Percentiles rank a stretch among this genome's conserved stretches.
phyloP scores from a whole-genome alignment of 345 rosid genomes.

The Salix suchowensis region DNA sequence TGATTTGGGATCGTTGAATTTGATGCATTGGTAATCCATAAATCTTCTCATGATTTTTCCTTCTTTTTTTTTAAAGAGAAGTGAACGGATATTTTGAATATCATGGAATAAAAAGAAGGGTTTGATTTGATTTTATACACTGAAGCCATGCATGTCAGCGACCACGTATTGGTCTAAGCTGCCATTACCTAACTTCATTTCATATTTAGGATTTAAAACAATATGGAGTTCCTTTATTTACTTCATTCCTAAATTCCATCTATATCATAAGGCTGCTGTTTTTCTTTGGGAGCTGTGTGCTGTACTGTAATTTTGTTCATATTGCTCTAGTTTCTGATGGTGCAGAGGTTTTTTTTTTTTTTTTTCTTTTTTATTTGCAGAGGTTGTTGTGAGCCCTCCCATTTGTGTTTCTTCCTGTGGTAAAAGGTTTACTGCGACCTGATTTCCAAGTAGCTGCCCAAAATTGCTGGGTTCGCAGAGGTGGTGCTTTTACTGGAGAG shows the following conservation, averaged over 20 bases:
- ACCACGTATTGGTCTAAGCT: background rate
- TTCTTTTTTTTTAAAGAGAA: background rate
- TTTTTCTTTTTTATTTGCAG: constrained; percentile 30
- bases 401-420: constrained; percentile 51
- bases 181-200: background rate
- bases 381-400: constrained; percentile 81
- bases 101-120: background rate
- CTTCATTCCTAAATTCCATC: background rate
- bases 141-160: background rate
- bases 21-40: background rate
- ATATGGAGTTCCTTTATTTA: background rate
- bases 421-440: constrained; percentile 39
- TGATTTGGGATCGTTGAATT: background rate
- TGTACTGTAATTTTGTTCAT: background rate
- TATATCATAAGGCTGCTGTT: background rate
- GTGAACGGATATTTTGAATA: background rate
- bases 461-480: constrained; percentile 68
- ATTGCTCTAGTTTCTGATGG: background rate
- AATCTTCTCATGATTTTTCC: background rate
- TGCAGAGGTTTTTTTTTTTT: background rate
- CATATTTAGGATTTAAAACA: background rate
- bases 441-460: constrained; percentile 68
- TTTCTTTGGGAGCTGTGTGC: background rate
- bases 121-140: background rate
- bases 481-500: constrained; percentile 71